Conservation (phyloP, 345 rosid species). For the Salix caprea region DNA sequence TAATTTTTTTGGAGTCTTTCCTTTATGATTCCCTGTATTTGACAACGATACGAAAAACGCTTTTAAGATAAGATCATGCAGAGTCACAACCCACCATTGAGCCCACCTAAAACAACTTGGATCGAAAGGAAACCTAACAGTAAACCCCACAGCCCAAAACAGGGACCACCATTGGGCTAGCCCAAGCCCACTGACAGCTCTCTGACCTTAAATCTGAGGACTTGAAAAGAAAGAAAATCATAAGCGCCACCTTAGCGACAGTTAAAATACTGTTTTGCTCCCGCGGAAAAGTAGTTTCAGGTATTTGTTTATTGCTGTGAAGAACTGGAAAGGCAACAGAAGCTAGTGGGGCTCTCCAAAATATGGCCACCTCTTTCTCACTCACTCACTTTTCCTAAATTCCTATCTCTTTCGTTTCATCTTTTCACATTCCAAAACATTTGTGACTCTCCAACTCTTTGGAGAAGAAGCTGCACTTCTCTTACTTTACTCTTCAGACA, state of each 20-base stretch:
- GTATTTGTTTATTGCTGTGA: constrained; percentile 39
- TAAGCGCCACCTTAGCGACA: constrained; percentile 28
- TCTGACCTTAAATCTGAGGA: background rate
- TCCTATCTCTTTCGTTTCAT: background rate
- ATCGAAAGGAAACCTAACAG: background rate
- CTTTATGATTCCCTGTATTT: background rate
- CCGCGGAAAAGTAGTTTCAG: constrained; percentile 46
- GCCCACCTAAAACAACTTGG: background rate
- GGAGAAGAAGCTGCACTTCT: background rate
- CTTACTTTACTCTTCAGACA: background rate
- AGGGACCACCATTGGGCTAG: background rate
- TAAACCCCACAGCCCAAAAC: background rate
- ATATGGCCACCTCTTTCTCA: background rate
- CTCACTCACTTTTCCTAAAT: constrained; percentile 2
- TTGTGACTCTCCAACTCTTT: constrained; percentile 3
- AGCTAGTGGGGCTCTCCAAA: constrained; percentile 32
- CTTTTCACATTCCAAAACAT: constrained; percentile 2
- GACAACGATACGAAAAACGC: background rate
- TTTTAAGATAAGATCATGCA: background rate
- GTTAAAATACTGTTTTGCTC: constrained; percentile 44
- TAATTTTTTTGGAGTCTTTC: background rate
- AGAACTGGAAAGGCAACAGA: constrained; percentile 60
- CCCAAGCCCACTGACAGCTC: constrained; percentile 9
- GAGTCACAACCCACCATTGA: background rate
- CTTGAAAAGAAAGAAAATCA: constrained; percentile 11